Evolutionary conservation across 2,329 filamentous ascomycete genomes (phyloP).

Genomic region (Ustulina deusta): DNA sequence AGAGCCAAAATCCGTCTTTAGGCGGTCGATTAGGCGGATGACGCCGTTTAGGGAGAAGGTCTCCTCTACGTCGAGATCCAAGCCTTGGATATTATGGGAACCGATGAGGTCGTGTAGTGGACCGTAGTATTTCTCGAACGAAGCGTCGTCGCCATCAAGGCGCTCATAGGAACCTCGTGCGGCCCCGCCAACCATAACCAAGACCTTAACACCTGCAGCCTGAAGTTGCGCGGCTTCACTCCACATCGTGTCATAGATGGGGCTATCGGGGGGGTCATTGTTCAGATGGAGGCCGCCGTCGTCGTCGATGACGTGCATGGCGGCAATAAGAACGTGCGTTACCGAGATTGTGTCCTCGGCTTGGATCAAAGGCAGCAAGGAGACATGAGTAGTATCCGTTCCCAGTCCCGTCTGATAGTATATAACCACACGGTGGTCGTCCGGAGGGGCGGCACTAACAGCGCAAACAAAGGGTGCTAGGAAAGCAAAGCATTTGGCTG

Average conservation of each 20-base stretch:
- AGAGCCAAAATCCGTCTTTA: constrained; percentile 76
- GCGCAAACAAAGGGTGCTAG: constrained; percentile 40
- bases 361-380: constrained; percentile 63
- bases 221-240: constrained; percentile 79
- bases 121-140: constrained; percentile 76
- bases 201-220: constrained; percentile 78
- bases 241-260: constrained; percentile 80
- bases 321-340: constrained; percentile 88
- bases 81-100: constrained; percentile 71
- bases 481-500: constrained; percentile 41
- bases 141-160: constrained; percentile 66
- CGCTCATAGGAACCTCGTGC: constrained; percentile 70
- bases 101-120: constrained; percentile 76
- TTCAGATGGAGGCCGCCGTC: constrained; percentile 81
- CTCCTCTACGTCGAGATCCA: constrained; percentile 87
- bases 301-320: constrained; percentile 81
- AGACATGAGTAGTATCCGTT: constrained; percentile 61
- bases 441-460: constrained; percentile 37
- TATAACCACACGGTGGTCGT: constrained; percentile 59
- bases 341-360: constrained; percentile 60
- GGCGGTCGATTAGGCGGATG: constrained; percentile 73
- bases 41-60: constrained; percentile 74
- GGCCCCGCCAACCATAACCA: constrained; percentile 65
- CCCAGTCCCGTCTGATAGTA: constrained; percentile 56
- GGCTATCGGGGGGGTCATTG: constrained; percentile 76